These are phyloP conservation scores for Penicillium sp. DNA, from an alignment of 2,329 filamentous ascomycete genomes.

Conservation along the genomic window DNA sequence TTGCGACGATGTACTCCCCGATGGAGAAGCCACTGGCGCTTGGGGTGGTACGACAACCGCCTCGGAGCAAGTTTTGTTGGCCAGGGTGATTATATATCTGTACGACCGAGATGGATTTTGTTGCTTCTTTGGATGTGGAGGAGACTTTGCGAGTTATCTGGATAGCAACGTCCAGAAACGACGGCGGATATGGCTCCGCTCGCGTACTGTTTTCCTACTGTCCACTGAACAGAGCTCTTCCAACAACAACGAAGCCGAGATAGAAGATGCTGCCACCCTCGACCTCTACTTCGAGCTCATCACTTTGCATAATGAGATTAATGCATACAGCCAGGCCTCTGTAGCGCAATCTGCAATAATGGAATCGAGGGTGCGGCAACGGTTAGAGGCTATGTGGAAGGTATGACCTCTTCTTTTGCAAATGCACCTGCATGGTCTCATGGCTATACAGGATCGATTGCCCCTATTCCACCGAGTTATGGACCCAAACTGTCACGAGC, in stretches of 20 bases:
- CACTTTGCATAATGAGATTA: constrained; percentile 18
- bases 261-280: constrained; percentile 13
- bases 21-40: not conserved
- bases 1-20: constrained; percentile 5
- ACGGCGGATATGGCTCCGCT: constrained; percentile 15
- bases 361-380: constrained; percentile 1
- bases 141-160: constrained; percentile 15
- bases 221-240: not conserved
- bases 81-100: constrained; percentile 16
- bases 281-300: constrained; percentile 21
- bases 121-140: constrained; percentile 20
- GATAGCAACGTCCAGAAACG: constrained; percentile 6
- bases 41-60: not conserved
- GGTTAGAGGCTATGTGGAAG: constrained; percentile 9
- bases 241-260: not conserved
- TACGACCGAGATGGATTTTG: constrained; percentile 20
- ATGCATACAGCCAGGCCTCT: constrained; percentile 9
- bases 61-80: constrained; percentile 17
- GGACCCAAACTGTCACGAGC: not conserved
- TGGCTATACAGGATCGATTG: not conserved
- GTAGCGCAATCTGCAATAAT: not conserved
- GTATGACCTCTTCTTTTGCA: not conserved
- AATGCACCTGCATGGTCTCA: not conserved
- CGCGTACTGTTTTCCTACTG: constrained; percentile 14
- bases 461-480: not conserved